Evolutionary conservation across 768 basidiomycete species (phyloP), one percentile per base, ranked within the genome.

Genomic region (Roridomyces roridus): DNA sequence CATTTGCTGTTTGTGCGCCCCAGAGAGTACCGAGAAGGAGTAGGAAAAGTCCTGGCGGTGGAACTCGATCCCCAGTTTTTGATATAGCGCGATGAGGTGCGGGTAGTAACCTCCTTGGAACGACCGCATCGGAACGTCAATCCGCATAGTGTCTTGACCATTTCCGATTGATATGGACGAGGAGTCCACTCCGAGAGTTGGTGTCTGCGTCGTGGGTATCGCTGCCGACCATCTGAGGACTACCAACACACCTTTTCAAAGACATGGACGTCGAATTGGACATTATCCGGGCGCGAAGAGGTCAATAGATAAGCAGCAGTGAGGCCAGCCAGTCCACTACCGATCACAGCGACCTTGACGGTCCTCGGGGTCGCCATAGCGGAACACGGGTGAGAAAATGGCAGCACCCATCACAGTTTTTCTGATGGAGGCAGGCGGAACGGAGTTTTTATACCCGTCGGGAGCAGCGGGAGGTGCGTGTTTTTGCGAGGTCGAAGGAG

Each of bases 41-140:
- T 89, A 92, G 7, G 84, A 80, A 65, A 90, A 92, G 65, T 88
- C 78, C 9, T 77, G 72, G 51, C 75, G 65, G 11, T 77, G 76
- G 62, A 92, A 84, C 6, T 72, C 68, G 34, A 91, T 81, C 0
- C 84, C 85, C 7, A 92, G 74, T 18, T 74, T 77, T 42, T 74
- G 76, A 70, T 92, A 92, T 9, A 92, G 71, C 2, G 81, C 71
- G 23, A 91, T 85, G n/a, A 92, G 76, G 41, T 84, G 80, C 0
- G 82, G 81, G 68, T 92, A 92, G 69, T 91, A 91, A 1, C 91
- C 89, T 89, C 86, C 86, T 78, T 92, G 89, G 66, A 92, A 92
- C 1, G 86, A 86, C 36, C 91, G 74, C 91, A 92, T 92, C 0
- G 91, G 91, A 0, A 91, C 89, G 66, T 92, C 90, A 4, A 92